Evolutionary conservation across 805 yeast species (phyloP), one percentile per base, ranked within the genome.

Genomic region (Torulaspora quercuum): DNA sequence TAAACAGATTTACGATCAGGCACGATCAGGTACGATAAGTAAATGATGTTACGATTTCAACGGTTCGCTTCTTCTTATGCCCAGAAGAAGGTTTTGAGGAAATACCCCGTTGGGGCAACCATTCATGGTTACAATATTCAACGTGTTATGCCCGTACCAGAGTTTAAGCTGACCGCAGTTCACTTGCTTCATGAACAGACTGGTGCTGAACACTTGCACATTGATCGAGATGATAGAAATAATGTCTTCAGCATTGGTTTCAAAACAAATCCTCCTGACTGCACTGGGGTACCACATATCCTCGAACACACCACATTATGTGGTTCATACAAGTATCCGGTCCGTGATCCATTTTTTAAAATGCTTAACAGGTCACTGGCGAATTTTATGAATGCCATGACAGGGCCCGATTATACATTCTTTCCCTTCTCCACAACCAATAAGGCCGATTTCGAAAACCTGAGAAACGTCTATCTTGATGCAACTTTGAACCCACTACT

Each of bases 381-480:
- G 21, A 92, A 87, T 59, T 92, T 88, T 63, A 92, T 92, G 98
- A 92, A 92, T 59, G 98, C 98, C 6, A 86, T 92, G 96, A 92
- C 98, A 0, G 98, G 95, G 14, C 89, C 84, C 50, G 97, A 92
- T 62, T 89, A 88, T 56, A 92, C 98, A 0, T 89, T 79, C 61
- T 92, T 84, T 53, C 98, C 98, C 4, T 92, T 92, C 68, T 84
- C 97, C 18, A 92, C 98, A 2, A 90, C 97, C 7, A 92, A 92
- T 61, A 59, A 63, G 27, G 75, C 75, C 37, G 98, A 92, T 58
- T 92, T 73, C 59, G 72, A 72, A 20, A 92, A 92, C 54, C 70
- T 92, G 55, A 78, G 88, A 75, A 81, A 78, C 41, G 95, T 92
- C 5, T 92, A 92, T 57, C 67, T 89, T 31, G 95, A 89, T 49